phyloP scores from a whole-genome alignment of 1,284 basidiomycete species.

The Ustilago nuda region DNA sequence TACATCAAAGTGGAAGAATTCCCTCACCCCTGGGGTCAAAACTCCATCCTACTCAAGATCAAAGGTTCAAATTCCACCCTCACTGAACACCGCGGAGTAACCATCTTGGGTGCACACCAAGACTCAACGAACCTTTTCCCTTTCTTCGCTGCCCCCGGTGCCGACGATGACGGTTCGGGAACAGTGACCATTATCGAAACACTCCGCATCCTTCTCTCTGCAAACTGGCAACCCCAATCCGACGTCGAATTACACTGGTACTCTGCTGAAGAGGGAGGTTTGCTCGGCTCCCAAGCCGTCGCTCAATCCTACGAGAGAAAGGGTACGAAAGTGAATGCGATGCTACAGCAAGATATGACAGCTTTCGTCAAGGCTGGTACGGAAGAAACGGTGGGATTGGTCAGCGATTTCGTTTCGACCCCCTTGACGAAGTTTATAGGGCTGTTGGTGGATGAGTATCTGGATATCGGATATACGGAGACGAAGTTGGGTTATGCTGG shows the following conservation, averaged over 20 bases:
- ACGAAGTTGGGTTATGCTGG: conserved; percentile 91
- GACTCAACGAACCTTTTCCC: conserved; percentile 74
- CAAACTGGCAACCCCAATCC: conserved; percentile 78
- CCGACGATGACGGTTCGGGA: conserved; percentile 89
- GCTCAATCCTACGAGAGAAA: conserved; percentile 80
- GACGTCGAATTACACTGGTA: conserved; percentile 97
- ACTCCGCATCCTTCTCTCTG: conserved; percentile 83
- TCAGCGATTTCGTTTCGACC: conserved; percentile 85
- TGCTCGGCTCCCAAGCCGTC: conserved; percentile 92
- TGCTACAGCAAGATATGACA: conserved; percentile 74
- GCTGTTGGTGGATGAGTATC: conserved; percentile 77
- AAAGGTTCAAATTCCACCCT: conserved; percentile 45
- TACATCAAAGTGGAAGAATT: conserved; percentile 83
- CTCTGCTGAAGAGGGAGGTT: conserved; percentile 90
- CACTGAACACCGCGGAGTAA: conserved; percentile 69
- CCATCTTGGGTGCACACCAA: conserved; percentile 84
- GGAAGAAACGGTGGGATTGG: conserved; percentile 86
- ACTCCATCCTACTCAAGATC: conserved; percentile 76
- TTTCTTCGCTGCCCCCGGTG: conserved; percentile 67
- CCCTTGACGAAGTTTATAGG: conserved; percentile 81
- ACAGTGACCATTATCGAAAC: conserved; percentile 91
- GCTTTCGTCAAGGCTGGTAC: conserved; percentile 95
- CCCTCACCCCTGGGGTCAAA: conserved; percentile 89
- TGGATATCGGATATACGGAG: conserved; percentile 69
- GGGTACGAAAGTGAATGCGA: conserved; percentile 78